These are phyloP conservation scores for Podaxis pistillaris DNA, from an alignment of 768 basidiomycete species.

Conservation along the genomic window DNA sequence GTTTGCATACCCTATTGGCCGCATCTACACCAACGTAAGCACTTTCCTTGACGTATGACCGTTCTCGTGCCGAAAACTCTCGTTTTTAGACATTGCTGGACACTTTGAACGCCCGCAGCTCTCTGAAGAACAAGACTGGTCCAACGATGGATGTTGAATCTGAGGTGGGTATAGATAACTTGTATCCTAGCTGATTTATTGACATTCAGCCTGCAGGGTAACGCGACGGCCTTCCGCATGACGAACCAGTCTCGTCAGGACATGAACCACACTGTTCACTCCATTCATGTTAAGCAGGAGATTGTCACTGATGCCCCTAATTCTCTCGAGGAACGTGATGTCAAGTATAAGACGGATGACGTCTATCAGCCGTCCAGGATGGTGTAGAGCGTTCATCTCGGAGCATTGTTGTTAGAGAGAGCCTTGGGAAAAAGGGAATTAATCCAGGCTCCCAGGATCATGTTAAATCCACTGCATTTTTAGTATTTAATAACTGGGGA, in stretches of 20 bases:
- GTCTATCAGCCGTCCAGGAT: background rate
- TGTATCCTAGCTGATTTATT: background rate
- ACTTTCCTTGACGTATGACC: conserved; percentile 16
- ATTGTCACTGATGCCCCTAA: conserved; percentile 21
- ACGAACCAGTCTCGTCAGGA: conserved; percentile 22
- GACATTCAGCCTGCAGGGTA: background rate
- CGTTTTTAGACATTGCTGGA: conserved; percentile 37
- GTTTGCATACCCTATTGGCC: conserved; percentile 34
- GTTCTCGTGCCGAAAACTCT: background rate
- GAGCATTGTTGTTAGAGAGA: background rate
- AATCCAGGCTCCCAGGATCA: background rate
- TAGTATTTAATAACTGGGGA: too few relatives aligned
- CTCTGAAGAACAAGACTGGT: conserved; percentile 23
- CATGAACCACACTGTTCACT: conserved; percentile 21
- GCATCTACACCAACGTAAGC: conserved; percentile 49
- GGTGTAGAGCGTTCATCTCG: background rate
- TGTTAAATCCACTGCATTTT: background rate
- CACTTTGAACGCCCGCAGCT: conserved; percentile 32
- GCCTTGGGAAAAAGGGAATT: background rate
- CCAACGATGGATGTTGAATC: conserved; percentile 26
- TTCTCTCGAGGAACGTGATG: conserved; percentile 14
- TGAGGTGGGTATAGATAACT: conserved; percentile 17
- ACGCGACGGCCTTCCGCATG: conserved; percentile 26
- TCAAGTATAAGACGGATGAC: conserved; percentile 22
- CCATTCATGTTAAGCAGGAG: conserved; percentile 31